phyloP scores from a whole-genome alignment of 2,329 filamentous ascomycete species.

The Leptoxyphium fumago region DNA sequence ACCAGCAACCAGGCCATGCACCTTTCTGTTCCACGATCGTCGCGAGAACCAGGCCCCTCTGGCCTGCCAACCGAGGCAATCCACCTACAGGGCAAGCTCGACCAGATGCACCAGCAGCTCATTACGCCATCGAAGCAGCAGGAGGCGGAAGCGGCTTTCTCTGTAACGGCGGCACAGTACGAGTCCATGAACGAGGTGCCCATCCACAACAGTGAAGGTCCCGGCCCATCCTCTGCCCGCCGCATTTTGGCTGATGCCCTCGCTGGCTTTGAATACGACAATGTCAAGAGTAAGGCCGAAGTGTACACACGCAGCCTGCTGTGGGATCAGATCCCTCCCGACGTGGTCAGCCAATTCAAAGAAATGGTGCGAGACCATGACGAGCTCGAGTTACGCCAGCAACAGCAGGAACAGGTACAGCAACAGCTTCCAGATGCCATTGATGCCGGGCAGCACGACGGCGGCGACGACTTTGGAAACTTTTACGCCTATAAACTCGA shows the following conservation, averaged over 20 bases:
- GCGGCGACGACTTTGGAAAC: background rate
- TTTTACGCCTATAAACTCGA: background rate
- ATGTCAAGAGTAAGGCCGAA: constrained; percentile 50
- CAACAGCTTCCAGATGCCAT: background rate
- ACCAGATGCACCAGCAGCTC: constrained; percentile 31
- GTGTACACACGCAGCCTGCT: constrained; percentile 86
- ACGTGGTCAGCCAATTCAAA: constrained; percentile 85
- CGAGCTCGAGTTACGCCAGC: constrained; percentile 14
- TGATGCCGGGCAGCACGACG: background rate
- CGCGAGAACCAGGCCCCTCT: constrained; percentile 2
- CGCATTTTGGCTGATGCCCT: constrained; percentile 69
- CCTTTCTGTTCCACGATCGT: background rate
- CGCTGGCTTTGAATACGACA: constrained; percentile 55
- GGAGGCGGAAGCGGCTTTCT: constrained; percentile 73
- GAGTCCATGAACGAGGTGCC: constrained; percentile 50
- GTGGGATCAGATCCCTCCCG: constrained; percentile 84
- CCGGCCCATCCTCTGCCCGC: constrained; percentile 26
- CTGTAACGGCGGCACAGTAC: constrained; percentile 74
- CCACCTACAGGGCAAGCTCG: constrained; percentile 14
- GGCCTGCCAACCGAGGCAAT: constrained; percentile 2
- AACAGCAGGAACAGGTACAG: constrained; percentile 1
- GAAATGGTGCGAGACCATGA: constrained; percentile 63
- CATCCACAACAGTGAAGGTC: constrained; percentile 28
- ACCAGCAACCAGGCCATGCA: constrained; percentile 1
- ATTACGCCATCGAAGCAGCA: constrained; percentile 61